Conservation (phyloP, 148 eudicot genomes). For the Pharnaceum exiguum region DNA sequence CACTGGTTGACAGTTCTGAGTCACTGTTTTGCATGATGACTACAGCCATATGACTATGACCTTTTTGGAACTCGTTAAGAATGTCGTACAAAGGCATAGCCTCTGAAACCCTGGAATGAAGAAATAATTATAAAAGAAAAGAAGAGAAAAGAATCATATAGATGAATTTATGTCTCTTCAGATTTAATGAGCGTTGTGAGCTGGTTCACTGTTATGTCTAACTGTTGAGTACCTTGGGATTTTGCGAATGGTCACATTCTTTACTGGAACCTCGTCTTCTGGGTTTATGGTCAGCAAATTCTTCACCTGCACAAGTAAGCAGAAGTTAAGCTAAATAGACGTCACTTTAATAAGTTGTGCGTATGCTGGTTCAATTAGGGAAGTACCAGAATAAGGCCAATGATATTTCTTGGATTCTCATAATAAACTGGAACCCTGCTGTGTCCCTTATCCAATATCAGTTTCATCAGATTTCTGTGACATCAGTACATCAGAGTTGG, state of each 20-base stretch:
- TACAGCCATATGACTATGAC: constrained; percentile 65
- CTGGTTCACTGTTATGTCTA: too few species aligned
- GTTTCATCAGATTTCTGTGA: constrained; percentile 35
- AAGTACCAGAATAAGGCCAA: constrained; percentile 50
- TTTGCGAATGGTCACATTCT: constrained; percentile 36
- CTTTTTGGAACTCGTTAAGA: constrained; percentile 69
- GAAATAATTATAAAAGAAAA: not conserved
- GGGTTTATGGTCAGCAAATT: constrained; percentile 42
- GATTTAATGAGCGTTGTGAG: too few species aligned
- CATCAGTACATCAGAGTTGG: not conserved
- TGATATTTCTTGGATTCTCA: constrained; percentile 40
- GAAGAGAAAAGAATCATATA: too few species aligned
- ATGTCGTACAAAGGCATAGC: constrained; percentile 64
- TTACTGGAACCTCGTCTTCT: constrained; percentile 43
- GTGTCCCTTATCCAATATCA: constrained; percentile 47
- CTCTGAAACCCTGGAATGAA: constrained; percentile 42
- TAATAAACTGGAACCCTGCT: constrained; percentile 59
- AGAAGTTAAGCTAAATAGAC: not conserved
- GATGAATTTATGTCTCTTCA: too few species aligned
- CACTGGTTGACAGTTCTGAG: constrained; percentile 29
- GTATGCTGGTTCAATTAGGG: not conserved
- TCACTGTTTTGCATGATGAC: constrained; percentile 27
- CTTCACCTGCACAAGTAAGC: constrained; percentile 37
- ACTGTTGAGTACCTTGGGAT: constrained; percentile 40
- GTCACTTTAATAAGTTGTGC: not conserved